These are phyloP conservation scores for Sphagnurus paluster DNA, from an alignment of 1,284 basidiomycete genomes.

Conservation along the genomic window DNA sequence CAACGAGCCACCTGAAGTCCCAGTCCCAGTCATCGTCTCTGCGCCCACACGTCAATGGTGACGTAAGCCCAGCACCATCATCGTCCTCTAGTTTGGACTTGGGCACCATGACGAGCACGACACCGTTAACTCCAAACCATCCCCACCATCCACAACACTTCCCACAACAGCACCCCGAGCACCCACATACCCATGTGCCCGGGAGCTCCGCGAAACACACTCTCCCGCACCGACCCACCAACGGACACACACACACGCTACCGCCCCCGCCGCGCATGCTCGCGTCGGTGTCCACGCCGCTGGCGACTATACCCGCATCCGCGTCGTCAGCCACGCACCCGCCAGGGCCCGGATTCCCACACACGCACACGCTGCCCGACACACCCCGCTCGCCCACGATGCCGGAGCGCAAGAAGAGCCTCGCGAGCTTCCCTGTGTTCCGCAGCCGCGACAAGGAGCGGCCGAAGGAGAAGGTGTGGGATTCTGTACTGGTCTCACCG, in stretches of 20 bases:
- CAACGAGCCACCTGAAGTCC: constrained; percentile 1
- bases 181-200: neutral
- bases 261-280: constrained; percentile 9
- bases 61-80: constrained; percentile 12
- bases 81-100: constrained; percentile 12
- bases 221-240: constrained; percentile 6
- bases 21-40: neutral
- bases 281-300: constrained; percentile 9
- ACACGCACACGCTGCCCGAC: constrained; percentile 7
- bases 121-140: neutral
- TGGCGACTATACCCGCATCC: neutral
- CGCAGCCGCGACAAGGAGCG: constrained; percentile 8
- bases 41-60: constrained; percentile 10
- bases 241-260: constrained; percentile 6
- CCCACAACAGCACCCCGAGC: constrained; percentile 1
- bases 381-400: neutral
- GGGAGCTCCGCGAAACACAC: too few relatives aligned
- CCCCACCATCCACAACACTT: neutral
- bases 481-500: constrained; percentile 5
- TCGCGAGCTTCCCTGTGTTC: constrained; percentile 7
- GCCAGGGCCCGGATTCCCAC: neutral
- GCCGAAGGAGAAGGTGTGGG: constrained; percentile 5
- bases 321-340: neutral
- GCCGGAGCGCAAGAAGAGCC: constrained; percentile 17
- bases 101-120: neutral